These are phyloP conservation scores for Lecanicillium sp. DNA, from an alignment of 2,329 filamentous ascomycete genomes.

Conservation along the genomic window DNA sequence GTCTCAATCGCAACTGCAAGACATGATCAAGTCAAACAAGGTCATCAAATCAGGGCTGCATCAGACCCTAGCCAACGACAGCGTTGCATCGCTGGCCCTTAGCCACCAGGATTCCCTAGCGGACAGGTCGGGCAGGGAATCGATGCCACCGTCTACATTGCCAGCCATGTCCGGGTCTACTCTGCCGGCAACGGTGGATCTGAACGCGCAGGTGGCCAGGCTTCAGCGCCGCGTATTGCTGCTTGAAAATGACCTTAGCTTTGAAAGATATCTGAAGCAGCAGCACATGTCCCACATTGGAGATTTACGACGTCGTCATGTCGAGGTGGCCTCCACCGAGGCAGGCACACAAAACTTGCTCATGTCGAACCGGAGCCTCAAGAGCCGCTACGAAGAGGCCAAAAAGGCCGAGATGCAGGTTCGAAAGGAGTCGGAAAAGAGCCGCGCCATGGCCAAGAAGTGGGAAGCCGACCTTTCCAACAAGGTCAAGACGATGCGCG, in stretches of 20 bases:
- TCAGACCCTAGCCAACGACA: slow-evolving; percentile 50
- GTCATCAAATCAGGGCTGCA: slow-evolving; percentile 47
- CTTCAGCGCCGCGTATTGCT: slow-evolving; percentile 69
- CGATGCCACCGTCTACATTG: slow-evolving; percentile 18
- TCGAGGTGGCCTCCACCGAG: slow-evolving; percentile 70
- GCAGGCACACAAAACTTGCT: slow-evolving; percentile 77
- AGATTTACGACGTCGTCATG: slow-evolving; percentile 65
- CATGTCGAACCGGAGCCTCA: slow-evolving; percentile 66
- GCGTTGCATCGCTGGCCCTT: slow-evolving; percentile 44
- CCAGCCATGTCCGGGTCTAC: slow-evolving; percentile 14
- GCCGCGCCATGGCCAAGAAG: slow-evolving; percentile 66
- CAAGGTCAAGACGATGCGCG: slow-evolving; percentile 58
- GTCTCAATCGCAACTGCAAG: slow-evolving; percentile 50
- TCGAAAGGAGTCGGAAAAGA: slow-evolving; percentile 64
- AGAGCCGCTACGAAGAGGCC: slow-evolving; percentile 64
- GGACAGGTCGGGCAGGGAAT: slow-evolving; percentile 27
- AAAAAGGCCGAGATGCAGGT: slow-evolving; percentile 63
- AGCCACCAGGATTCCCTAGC: slow-evolving; percentile 40
- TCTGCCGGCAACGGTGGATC: slow-evolving; percentile 21
- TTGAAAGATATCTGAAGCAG: slow-evolving; percentile 76
- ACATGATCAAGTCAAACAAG: slow-evolving; percentile 54
- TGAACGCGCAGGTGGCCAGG: slow-evolving; percentile 38
- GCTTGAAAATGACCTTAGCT: slow-evolving; percentile 72
- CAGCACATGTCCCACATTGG: slow-evolving; percentile 79
- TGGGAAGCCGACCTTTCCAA: slow-evolving; percentile 65